Base-by-base conservation (phyloP, 1,284 basidiomycete species). In the Ganoderma sp. region DNA sequence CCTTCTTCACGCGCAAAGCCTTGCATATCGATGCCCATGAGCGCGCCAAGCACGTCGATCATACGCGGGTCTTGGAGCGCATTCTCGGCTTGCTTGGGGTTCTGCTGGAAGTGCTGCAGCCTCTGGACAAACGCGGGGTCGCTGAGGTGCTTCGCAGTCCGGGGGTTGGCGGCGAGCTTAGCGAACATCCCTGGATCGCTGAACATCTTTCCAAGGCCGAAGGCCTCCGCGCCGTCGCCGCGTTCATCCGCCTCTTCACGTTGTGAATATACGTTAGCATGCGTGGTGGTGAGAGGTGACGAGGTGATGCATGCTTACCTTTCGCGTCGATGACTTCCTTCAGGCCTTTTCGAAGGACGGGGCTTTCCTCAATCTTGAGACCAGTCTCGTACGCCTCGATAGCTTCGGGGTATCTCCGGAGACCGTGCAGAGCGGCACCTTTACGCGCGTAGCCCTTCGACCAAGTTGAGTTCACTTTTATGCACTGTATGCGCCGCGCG, bases 11-110 rank as follows among this genome's bases (percentile, higher is more conserved):
- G 87, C 68, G 90, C 85, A 80, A 94, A 94, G 63, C 92, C 95
- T 79, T 95, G 90, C 79, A 99, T 88, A 80, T 99, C 96, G 74
- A 99, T 88, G 61, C 96, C 96, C 93, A 98, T 96, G 69, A 96
- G 85, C 12, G 90, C 97, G 71, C 97, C 97, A 69, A 98, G 86
- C 25, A 96, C 96, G 75, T 93, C 90, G 80, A 98, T 94, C 94
- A 98, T 97, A 69, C 97, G 88, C 45, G 96, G 90, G 80, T 99
- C 96, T 62, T 74, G 88, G 81, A 74, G 85, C 81, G 77, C 70
- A 68, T 60, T 71, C 64, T 87, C 83, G 19, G 88, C 90, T 60
- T 92, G 79, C 63, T 76, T 78, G 32, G 91, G 90, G 73, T 92
- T 88, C 75, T 85, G 81, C 77, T 92, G 88, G 68, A 90, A 84